Evolutionary conservation across 768 basidiomycete genomes (phyloP).

Genomic region (Cantharellus anzutake): DNA sequence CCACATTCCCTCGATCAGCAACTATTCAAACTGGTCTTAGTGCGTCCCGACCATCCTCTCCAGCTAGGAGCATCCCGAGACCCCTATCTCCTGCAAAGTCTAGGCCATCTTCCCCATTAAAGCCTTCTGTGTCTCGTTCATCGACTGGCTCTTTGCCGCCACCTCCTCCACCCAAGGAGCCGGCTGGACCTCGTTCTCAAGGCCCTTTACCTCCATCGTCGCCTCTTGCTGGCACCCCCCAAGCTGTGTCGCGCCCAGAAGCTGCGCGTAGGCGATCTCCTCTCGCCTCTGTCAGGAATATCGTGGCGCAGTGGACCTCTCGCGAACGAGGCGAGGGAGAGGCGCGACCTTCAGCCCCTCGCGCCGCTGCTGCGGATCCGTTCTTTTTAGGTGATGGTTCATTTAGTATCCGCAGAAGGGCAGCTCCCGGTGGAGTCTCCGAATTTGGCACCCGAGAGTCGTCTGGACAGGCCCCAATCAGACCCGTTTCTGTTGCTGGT

Average conservation of each 20-base stretch:
- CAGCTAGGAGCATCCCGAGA: slow-evolving; percentile 23
- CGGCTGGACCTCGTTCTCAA: neutral
- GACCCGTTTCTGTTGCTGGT: neutral
- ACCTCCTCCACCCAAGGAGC: slow-evolving; percentile 17
- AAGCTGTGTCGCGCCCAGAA: neutral
- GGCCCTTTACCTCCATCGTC: slow-evolving; percentile 1
- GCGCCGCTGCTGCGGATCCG: neutral
- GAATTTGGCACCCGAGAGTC: neutral
- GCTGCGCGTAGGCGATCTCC: neutral
- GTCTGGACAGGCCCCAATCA: neutral
- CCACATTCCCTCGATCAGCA: slow-evolving; percentile 11
- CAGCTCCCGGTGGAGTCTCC: neutral
- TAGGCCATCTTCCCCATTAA: slow-evolving; percentile 9
- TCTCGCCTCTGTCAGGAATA: neutral
- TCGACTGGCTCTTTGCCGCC: slow-evolving; percentile 32
- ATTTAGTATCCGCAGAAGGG: neutral
- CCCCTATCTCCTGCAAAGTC: slow-evolving; percentile 14
- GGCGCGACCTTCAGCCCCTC: neutral
- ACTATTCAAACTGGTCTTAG: neutral
- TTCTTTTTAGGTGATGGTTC: neutral
- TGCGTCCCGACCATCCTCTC: slow-evolving; percentile 29
- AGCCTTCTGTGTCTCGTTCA: slow-evolving; percentile 5
- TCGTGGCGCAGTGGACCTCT: neutral
- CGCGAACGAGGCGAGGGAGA: neutral
- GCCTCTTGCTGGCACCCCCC: neutral